phyloP scores from a whole-genome alignment of 768 basidiomycete species.

The Hypholoma sublateritium region DNA sequence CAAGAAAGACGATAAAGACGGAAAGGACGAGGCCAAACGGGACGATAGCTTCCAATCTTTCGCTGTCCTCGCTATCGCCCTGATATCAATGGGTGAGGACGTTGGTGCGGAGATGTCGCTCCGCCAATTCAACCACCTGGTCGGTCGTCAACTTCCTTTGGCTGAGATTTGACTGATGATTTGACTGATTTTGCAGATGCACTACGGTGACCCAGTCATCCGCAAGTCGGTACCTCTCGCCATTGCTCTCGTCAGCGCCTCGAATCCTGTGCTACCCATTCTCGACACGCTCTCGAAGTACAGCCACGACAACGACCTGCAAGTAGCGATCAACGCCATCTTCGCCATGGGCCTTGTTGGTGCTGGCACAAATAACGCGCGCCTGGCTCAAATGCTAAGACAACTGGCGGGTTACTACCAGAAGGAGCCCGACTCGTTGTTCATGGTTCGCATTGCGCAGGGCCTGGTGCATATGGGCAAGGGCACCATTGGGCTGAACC shows the following conservation, averaged over 20 bases:
- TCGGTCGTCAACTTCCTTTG: slow-evolving; percentile 33
- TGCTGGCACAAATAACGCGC: slow-evolving; percentile 98
- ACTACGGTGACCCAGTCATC: slow-evolving; percentile 92
- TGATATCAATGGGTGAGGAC: slow-evolving; percentile 98
- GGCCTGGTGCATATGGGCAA: slow-evolving; percentile 99
- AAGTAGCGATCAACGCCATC: slow-evolving; percentile 94
- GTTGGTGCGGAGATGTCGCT: slow-evolving; percentile 98
- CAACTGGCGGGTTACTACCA: slow-evolving; percentile 97
- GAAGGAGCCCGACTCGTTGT: slow-evolving; percentile 95
- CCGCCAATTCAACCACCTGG: slow-evolving; percentile 95
- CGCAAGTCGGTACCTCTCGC: slow-evolving; percentile 93
- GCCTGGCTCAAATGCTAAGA: slow-evolving; percentile 95
- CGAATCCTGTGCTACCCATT: slow-evolving; percentile 92
- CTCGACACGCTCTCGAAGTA: slow-evolving; percentile 98
- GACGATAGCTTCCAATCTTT: slow-evolving; percentile 90
- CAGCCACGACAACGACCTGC: slow-evolving; percentile 97
- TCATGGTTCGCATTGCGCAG: slow-evolving; percentile 94
- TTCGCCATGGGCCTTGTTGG: slow-evolving; percentile 99
- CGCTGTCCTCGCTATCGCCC: slow-evolving; percentile 88
- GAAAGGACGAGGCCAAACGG: slow-evolving; percentile 54
- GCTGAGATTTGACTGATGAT: not conserved
- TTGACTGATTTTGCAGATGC: slow-evolving; percentile 69
- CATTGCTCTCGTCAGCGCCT: slow-evolving; percentile 90
- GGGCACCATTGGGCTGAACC: slow-evolving; percentile 94
- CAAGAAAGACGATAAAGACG: slow-evolving; percentile 48